Base-by-base conservation (phyloP, 371 early-diverging fungal genomes). In the Circinella umbellata region DNA sequence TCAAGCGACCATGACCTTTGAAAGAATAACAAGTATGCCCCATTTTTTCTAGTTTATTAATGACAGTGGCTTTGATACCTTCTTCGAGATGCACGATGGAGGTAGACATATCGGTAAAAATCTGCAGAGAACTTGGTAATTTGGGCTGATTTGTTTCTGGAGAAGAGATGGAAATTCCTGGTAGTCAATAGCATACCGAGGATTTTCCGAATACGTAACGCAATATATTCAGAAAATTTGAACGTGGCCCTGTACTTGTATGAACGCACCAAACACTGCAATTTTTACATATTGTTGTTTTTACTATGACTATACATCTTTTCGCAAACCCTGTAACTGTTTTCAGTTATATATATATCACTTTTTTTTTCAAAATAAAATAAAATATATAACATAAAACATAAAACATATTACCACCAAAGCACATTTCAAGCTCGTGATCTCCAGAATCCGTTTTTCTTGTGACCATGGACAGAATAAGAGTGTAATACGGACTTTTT, bases 211-310 rank as follows among this genome's bases (percentile, higher is more conserved):
- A 55, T 85, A n/a, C n/a, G n/a, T n/a, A 86, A 61, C 87, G 81
- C 71, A 90, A 73, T 53, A 91, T 69, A 67, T 93, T 92, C 55
- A 94, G 65, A 46, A 95, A 13, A 92, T 90, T 81, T 94, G 94
- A 3, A 94, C 80, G 49, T 95, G 94, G 7, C 93, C 94, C 77
- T 95, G 94, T 17, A 94, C 93, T 76, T 95, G 92, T 88, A 89
- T 90, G 68, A 86, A 89, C 3, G 82, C 80, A 37, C 84, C 84
- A 80, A 81, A 78, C 18, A 81, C 84, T 80, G 34, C 42, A 14
- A 14, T 15, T 17, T 60, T 60, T 34, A 20, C 8, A n/a, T 14
- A 35, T 11, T 27, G 2, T 27, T 27, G 2, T 27, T 27, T 27
- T 27, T 27, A 27, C 27, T 27, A 27, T 27, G 27, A 27, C 27